Conservation (phyloP, 2,329 filamentous ascomycete genomes). For the Fusarium chaquense region DNA sequence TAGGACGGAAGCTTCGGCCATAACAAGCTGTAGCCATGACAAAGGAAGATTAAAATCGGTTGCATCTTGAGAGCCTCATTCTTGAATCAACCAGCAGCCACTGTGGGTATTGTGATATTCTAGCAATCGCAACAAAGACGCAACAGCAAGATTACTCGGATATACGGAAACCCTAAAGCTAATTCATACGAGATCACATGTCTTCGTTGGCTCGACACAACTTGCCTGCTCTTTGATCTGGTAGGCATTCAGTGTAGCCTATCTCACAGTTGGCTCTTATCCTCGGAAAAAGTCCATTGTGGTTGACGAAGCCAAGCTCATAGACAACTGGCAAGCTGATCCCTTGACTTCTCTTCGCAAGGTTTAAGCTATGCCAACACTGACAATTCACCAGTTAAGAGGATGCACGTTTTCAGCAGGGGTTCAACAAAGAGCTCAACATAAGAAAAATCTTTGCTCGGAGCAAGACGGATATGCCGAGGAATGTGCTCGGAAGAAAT, state of each 20-base stretch:
- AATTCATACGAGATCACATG: not conserved
- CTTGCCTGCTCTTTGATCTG: not conserved
- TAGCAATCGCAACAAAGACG: conserved; percentile 4
- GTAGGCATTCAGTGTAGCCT: not conserved
- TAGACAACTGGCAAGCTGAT: conserved; percentile 2
- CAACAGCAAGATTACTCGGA: conserved; percentile 1
- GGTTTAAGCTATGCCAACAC: conserved; percentile 13
- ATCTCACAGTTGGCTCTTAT: not conserved
- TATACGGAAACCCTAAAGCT: conserved; percentile 7
- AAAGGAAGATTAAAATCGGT: conserved; percentile 11
- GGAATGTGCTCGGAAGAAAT: conserved; percentile 34
- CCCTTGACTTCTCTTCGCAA: not conserved
- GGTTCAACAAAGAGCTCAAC: conserved; percentile 1
- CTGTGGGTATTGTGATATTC: conserved; percentile 8
- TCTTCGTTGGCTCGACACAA: not conserved
- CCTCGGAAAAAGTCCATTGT: not conserved
- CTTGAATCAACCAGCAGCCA: conserved; percentile 1
- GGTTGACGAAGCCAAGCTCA: not conserved
- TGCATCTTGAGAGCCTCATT: conserved; percentile 29
- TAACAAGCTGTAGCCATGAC: conserved; percentile 2
- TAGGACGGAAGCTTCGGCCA: conserved; percentile 28
- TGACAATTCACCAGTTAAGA: conserved; percentile 27
- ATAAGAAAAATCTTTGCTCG: conserved; percentile 14
- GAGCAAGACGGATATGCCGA: conserved; percentile 32
- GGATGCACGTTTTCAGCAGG: conserved; percentile 32